Percentiles rank a stretch among this genome's conserved stretches.
Conservation (phyloP, 2,329 filamentous ascomycete genomes). For the Magnaporthiopsis incrustans region DNA sequence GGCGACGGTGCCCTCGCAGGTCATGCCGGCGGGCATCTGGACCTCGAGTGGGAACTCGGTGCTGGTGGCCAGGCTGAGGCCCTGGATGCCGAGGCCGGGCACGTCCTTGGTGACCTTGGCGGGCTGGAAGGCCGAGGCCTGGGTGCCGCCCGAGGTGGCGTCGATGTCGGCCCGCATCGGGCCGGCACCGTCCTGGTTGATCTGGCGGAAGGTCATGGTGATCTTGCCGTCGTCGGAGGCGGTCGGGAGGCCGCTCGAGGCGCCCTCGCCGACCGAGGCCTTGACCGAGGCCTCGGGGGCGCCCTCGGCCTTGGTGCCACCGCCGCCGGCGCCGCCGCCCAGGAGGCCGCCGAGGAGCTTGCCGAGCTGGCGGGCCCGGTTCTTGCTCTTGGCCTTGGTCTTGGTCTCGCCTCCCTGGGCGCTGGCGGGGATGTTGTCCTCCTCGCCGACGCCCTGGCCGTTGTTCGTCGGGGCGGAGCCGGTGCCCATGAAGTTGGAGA, state of each 20-base stretch:
- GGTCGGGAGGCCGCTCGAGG: slow-evolving; percentile 51
- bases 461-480: slow-evolving; percentile 18
- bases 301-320: slow-evolving; percentile 30
- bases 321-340: slow-evolving; percentile 24
- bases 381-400: neutral
- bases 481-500: slow-evolving; percentile 51
- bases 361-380: slow-evolving; percentile 10
- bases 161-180: slow-evolving; percentile 54
- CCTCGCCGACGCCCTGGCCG: slow-evolving; percentile 15
- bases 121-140: slow-evolving; percentile 49
- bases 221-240: slow-evolving; percentile 51
- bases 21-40: slow-evolving; percentile 60
- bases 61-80: slow-evolving; percentile 50
- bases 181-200: slow-evolving; percentile 58
- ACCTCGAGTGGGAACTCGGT: slow-evolving; percentile 59
- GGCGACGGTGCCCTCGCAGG: slow-evolving; percentile 50
- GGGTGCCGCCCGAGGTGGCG: slow-evolving; percentile 53
- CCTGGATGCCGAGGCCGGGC: slow-evolving; percentile 46
- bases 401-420: neutral
- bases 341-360: slow-evolving; percentile 5
- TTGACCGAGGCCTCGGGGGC: slow-evolving; percentile 44
- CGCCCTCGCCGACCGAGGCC: slow-evolving; percentile 44
- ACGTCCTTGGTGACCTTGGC: slow-evolving; percentile 54
- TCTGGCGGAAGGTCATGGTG: slow-evolving; percentile 56
- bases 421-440: slow-evolving; percentile 13